Evolutionary conservation across 2,329 filamentous ascomycete species (phyloP), one percentile per base, ranked within the genome.

Genomic region (Aphanocladium album): DNA sequence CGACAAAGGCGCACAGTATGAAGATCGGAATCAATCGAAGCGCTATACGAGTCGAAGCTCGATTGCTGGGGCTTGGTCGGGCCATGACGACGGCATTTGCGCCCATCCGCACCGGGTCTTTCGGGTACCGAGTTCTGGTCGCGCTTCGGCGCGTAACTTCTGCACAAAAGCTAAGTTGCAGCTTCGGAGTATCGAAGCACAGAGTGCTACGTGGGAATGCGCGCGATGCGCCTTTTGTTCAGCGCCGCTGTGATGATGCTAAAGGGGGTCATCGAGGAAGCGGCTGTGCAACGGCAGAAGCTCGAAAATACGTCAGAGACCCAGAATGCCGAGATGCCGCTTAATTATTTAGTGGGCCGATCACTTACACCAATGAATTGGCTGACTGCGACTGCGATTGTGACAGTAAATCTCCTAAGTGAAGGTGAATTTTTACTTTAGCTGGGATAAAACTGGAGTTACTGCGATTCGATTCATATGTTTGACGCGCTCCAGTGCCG

Each of bases 21-120:
- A 93, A 71, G 43, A 87, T 66, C 4, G 92, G 92, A 60, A 96
- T 85, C 60, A 89, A 74, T 62, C 88, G 81, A 56, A 73, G 67
- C 37, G 70, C 67, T 72, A 73, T 74, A 60, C 72, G 70, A 46
- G 68, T 70, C 33, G 64, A 70, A 52, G 67, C 62, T 59, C 67
- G 65, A 30, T 69, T 70, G 66, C 68, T 72, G 25, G 66, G 64
- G 57, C 65, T 62, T 52, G 64, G 62, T 46, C 63, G 66, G 60
- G 65, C 64, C 73, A 76, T 76, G 63, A 67, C 71, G 65, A n/a
- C n/a, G n/a, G 64, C 68, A 72, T 73, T 58, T 64, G 27, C 21
- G 23, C 17, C n/a, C 17, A 19, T 51, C 7, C 16, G 41, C 41
- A 37, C 25, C n/a, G 39, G 30, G 37, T 16, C n/a, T 35, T 64